These are phyloP conservation scores for Amaranthus tricolor DNA, from an alignment of 179 eudicot species.

Conservation along the genomic window DNA sequence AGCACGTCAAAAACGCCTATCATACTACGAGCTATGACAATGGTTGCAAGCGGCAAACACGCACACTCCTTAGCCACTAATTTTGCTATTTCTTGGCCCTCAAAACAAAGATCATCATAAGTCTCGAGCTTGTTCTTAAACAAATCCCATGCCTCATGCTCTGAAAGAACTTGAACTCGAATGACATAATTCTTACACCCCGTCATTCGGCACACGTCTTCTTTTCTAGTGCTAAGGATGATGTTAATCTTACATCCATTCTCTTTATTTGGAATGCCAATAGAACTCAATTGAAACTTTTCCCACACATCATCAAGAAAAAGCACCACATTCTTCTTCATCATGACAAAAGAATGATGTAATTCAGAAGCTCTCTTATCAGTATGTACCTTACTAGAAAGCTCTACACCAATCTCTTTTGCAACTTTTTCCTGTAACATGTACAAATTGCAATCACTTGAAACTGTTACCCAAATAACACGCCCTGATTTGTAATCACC, in stretches of 20 bases:
- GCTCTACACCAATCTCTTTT: not conserved
- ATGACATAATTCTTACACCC: not conserved
- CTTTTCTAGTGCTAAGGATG: not conserved
- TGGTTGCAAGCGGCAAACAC: conserved; percentile 20
- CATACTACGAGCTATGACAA: conserved; percentile 15
- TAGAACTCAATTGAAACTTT: not conserved
- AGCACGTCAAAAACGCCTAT: conserved; percentile 3
- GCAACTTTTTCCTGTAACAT: conserved; percentile 3
- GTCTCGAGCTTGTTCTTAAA: conserved; percentile 4
- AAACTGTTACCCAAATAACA: conserved; percentile 10
- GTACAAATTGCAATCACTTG: not conserved
- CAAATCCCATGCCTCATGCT: conserved; percentile 8
- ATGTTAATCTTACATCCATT: conserved; percentile 2
- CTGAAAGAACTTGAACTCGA: not conserved
- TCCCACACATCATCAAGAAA: conserved; percentile 17
- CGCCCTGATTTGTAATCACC: not conserved
- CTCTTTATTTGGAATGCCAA: conserved; percentile 3
- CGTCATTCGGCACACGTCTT: not conserved
- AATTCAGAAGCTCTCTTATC: conserved; percentile 5
- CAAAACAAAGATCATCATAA: not conserved
- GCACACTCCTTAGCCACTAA: conserved; percentile 12
- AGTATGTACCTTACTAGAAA: not conserved
- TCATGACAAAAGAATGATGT: not conserved
- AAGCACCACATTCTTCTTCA: not conserved
- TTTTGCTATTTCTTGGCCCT: conserved; percentile 3